Percentiles rank a stretch among this genome's conserved stretches.
Evolutionary conservation across 108 stramenopile species (phyloP).

Genomic region (Cylindrotheca closterium): DNA sequence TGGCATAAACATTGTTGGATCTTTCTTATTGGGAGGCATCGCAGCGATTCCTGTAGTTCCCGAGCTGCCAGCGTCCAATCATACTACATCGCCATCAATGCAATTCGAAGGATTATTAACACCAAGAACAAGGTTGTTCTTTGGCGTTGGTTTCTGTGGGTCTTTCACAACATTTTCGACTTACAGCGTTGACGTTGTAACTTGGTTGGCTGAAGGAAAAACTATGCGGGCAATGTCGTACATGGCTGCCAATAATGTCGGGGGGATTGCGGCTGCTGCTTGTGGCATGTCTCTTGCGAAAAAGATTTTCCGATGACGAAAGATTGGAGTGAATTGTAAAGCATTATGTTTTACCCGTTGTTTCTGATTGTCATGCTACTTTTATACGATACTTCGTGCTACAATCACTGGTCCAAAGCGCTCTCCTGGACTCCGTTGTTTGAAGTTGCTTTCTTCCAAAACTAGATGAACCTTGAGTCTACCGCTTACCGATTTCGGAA

Average conservation of each 20-base stretch:
- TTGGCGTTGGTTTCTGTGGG: conserved; percentile 77
- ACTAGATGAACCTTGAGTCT: conserved; percentile 44
- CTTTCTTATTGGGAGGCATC: conserved; percentile 63
- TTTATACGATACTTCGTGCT: conserved; percentile 76
- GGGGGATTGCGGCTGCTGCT: conserved; percentile 60
- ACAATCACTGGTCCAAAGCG: conserved; percentile 81
- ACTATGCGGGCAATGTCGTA: conserved; percentile 48
- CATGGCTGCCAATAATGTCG: conserved; percentile 64
- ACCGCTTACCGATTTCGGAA: conserved; percentile 39
- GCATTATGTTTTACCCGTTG: no score
- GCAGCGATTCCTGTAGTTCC: conserved; percentile 33
- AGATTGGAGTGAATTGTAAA: no score
- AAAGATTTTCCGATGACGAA: conserved; percentile 32
- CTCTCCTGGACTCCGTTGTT: conserved; percentile 66
- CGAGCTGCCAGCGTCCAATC: conserved; percentile 13
- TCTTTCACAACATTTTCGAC: conserved; percentile 80
- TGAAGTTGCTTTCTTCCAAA: conserved; percentile 61
- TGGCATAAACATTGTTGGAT: conserved; percentile 73
- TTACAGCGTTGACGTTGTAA: conserved; percentile 69
- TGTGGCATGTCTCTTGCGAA: conserved; percentile 58
- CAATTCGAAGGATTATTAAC: conserved; percentile 38
- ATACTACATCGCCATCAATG: neutral
- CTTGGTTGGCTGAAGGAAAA: conserved; percentile 54
- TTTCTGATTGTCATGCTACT: no score
- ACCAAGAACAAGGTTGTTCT: conserved; percentile 57